Percentiles rank a stretch among this genome's conserved stretches.
phyloP scores from a whole-genome alignment of 2,329 filamentous ascomycete genomes.

The Phialemoniopsis sp. region DNA sequence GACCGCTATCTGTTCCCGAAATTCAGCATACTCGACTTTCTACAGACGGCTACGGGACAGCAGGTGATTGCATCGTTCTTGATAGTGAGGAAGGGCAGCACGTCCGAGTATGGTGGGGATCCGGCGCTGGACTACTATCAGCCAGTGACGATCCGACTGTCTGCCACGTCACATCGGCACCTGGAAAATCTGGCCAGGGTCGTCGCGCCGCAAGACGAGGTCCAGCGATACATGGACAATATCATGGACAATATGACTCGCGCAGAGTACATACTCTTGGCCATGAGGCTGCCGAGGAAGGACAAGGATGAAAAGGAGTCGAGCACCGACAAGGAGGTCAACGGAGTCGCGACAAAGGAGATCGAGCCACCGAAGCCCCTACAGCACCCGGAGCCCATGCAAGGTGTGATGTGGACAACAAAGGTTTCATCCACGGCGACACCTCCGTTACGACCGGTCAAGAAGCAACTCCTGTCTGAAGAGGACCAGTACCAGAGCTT shows the following conservation, averaged over 20 bases:
- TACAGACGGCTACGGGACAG: conserved; percentile 44
- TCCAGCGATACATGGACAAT: conserved; percentile 64
- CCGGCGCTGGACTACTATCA: conserved; percentile 70
- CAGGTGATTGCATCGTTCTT: conserved; percentile 72
- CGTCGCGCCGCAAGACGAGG: conserved; percentile 60
- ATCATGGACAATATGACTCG: conserved; percentile 67
- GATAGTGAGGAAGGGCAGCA: conserved; percentile 67
- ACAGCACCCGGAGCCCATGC: conserved; percentile 8
- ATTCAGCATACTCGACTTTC: conserved; percentile 70
- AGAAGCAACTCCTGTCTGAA: conserved; percentile 24
- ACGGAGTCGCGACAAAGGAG: not conserved
- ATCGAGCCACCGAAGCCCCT: conserved; percentile 1
- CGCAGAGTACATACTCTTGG: conserved; percentile 62
- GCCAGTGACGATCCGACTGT: conserved; percentile 62
- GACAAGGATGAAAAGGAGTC: conserved; percentile 25
- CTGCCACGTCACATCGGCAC: conserved; percentile 47
- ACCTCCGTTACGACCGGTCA: conserved; percentile 6
- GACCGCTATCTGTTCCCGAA: conserved; percentile 78
- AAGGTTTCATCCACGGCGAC: conserved; percentile 1
- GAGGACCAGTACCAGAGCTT: conserved; percentile 43
- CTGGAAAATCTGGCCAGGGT: conserved; percentile 58
- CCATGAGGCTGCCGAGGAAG: conserved; percentile 58
- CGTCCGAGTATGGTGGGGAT: conserved; percentile 61
- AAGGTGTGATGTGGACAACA: conserved; percentile 14
- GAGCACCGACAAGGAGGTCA: conserved; percentile 5